Evolutionary conservation across 176 grass and related monocot genomes (phyloP).

Genomic region (Areca catechu): DNA sequence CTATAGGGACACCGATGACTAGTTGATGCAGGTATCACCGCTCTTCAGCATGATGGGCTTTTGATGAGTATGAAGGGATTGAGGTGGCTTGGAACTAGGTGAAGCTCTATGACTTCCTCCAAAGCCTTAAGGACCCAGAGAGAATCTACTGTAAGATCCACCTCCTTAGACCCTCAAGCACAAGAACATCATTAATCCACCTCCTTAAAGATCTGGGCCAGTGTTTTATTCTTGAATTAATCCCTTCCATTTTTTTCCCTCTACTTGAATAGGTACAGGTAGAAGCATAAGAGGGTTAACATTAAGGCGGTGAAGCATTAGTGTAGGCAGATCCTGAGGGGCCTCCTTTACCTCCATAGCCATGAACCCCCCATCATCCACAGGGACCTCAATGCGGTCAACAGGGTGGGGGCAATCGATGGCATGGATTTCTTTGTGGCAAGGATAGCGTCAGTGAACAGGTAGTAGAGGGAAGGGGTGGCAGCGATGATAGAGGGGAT

Average conservation of each 20-base stretch:
- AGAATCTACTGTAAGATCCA: conserved; percentile 64
- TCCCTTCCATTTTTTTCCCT: background rate
- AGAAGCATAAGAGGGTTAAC: conserved; percentile 23
- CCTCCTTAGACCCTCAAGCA: conserved; percentile 51
- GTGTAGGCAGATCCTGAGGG: conserved; percentile 23
- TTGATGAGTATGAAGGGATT: no score
- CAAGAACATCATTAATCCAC: conserved; percentile 33
- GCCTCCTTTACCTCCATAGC: conserved; percentile 22
- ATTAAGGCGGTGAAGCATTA: conserved; percentile 26
- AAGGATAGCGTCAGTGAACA: no score
- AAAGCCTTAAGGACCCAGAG: conserved; percentile 30
- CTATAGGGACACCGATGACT: no score
- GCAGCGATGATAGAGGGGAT: no score
- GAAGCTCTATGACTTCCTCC: no score
- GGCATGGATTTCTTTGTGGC: no score
- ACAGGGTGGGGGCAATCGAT: no score
- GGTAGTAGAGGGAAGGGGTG: no score
- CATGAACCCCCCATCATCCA: conserved; percentile 29
- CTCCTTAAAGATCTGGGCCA: background rate
- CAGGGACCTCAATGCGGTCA: conserved; percentile 29
- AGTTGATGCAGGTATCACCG: no score
- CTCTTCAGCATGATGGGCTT: no score
- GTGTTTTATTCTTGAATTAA: background rate
- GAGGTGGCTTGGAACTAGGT: no score
- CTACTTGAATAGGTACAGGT: conserved; percentile 13